These are phyloP conservation scores for Zoysia pacifica DNA, from an alignment of 176 grass and related monocot species.

Conservation along the genomic window DNA sequence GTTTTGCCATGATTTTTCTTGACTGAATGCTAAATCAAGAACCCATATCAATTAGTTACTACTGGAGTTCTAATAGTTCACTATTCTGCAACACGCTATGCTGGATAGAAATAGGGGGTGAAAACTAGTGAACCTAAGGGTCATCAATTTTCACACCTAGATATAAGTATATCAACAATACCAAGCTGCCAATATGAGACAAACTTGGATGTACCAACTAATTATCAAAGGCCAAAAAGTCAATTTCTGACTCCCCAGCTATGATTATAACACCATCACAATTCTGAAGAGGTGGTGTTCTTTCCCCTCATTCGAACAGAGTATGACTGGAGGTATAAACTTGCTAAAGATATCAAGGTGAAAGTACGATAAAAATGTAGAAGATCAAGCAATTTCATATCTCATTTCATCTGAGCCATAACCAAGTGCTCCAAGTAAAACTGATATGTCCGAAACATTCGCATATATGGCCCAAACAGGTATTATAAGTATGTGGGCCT, in stretches of 20 bases:
- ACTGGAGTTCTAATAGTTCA: not conserved
- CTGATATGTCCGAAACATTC: not conserved
- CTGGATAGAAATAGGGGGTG: not conserved
- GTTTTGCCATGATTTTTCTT: slow-evolving; percentile 35
- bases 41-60: slow-evolving; percentile 10
- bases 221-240: slow-evolving; percentile 14
- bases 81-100: not conserved
- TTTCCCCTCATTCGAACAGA: not conserved
- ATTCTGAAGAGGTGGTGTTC: not conserved
- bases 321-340: slow-evolving; percentile 1
- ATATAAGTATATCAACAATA: not conserved
- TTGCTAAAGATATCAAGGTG: slow-evolving; percentile 2
- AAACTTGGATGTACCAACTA: slow-evolving; percentile 5
- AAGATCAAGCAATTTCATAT: not conserved
- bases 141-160: no score
- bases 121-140: no score
- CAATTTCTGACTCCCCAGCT: not conserved
- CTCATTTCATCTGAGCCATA: not conserved
- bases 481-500: not conserved
- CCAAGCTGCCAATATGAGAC: not conserved
- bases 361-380: not conserved
- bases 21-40: slow-evolving; percentile 24
- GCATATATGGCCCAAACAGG: not conserved
- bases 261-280: not conserved
- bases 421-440: not conserved